These are phyloP conservation scores for Perkinsus chesapeaki DNA, from an alignment of 169 alveolate species.

Conservation along the genomic window DNA sequence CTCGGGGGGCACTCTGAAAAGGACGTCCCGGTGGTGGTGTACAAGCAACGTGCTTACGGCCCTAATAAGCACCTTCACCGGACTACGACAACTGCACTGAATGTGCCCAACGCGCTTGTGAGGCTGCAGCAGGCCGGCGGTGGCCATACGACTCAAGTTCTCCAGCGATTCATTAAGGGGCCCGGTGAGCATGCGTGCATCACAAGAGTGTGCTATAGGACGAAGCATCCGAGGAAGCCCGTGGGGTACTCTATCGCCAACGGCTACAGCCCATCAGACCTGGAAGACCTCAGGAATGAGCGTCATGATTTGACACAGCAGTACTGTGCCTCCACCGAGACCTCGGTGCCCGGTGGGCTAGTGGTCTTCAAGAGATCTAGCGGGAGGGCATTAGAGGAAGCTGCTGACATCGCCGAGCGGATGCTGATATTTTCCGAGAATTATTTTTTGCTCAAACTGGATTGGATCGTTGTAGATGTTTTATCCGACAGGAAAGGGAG, in stretches of 20 bases:
- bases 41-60: neutral
- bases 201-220: neutral
- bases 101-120: neutral
- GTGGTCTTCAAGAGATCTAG: neutral
- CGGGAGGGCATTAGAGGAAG: neutral
- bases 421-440: neutral
- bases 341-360: neutral
- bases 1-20: neutral
- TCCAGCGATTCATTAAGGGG: neutral
- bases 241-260: neutral
- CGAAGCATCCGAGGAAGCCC: neutral
- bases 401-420: neutral
- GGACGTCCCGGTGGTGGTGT: neutral
- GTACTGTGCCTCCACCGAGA: neutral
- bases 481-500: neutral
- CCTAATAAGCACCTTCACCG: neutral
- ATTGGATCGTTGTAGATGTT: neutral
- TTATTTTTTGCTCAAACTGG: neutral
- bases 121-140: neutral
- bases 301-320: neutral
- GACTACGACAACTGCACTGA: neutral
- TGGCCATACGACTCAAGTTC: neutral
- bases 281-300: neutral
- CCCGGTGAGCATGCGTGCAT: neutral
- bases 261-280: neutral